Conservation (phyloP, 2,329 filamentous ascomycete genomes). For the Mycosphaerella arachidis region DNA sequence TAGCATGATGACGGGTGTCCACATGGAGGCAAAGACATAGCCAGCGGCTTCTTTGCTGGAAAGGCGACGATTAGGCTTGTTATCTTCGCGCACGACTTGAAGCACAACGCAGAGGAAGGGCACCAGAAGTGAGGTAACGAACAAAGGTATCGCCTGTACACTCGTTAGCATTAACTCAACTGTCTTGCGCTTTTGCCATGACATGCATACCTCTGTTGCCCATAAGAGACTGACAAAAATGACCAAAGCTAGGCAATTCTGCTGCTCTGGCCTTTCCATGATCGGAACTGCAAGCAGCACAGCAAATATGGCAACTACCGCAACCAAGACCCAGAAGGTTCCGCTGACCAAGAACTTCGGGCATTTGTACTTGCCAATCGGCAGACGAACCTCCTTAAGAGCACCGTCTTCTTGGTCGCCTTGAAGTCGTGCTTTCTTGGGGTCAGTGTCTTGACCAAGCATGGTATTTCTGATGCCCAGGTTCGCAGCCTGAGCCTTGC, state of each 20-base stretch:
- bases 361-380: slow-evolving; percentile 69
- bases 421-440: slow-evolving; percentile 66
- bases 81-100: slow-evolving; percentile 74
- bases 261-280: slow-evolving; percentile 82
- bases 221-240: slow-evolving; percentile 90
- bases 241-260: slow-evolving; percentile 91
- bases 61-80: slow-evolving; percentile 64
- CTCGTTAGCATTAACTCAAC: slow-evolving; percentile 18
- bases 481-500: slow-evolving; percentile 89
- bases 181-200: neutral
- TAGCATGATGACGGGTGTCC: slow-evolving; percentile 98
- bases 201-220: slow-evolving; percentile 74
- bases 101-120: slow-evolving; percentile 89
- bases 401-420: slow-evolving; percentile 70
- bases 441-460: slow-evolving; percentile 68
- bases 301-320: slow-evolving; percentile 68
- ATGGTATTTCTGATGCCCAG: slow-evolving; percentile 74
- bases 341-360: slow-evolving; percentile 80
- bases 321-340: slow-evolving; percentile 71
- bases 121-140: slow-evolving; percentile 90
- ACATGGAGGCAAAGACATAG: slow-evolving; percentile 93
- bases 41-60: slow-evolving; percentile 74
- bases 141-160: slow-evolving; percentile 82
- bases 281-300: slow-evolving; percentile 72
- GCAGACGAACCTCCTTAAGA: slow-evolving; percentile 70